Evolutionary conservation across 345 rosid species (phyloP).

Genomic region (Capsella bursapastoris): DNA sequence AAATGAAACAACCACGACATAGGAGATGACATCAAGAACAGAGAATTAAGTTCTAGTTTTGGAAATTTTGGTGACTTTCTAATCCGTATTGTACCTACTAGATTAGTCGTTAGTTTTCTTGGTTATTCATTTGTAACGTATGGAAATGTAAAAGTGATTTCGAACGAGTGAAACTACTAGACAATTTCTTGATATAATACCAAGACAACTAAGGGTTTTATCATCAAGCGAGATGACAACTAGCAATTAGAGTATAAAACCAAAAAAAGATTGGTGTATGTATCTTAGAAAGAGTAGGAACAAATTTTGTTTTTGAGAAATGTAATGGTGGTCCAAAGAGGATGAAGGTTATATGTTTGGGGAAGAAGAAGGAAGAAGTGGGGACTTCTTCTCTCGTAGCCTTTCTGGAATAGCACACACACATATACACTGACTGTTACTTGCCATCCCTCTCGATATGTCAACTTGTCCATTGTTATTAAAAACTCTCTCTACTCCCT

Average conservation of each 20-base stretch:
- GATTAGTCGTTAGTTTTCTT: not conserved
- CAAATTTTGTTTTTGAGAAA: not conserved
- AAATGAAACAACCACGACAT: constrained; percentile 18
- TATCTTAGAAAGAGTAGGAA: not conserved
- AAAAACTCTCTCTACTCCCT: not conserved
- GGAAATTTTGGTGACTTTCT: not conserved
- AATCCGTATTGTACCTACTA: not conserved
- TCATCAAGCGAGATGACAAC: constrained; percentile 21
- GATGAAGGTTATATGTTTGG: constrained; percentile 9
- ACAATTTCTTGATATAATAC: not conserved
- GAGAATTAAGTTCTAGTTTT: not conserved
- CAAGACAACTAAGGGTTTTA: not conserved
- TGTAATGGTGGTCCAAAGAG: constrained; percentile 29
- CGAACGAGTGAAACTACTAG: too few species aligned
- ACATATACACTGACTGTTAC: constrained; percentile 5
- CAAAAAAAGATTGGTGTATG: not conserved
- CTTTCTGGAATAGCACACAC: constrained; percentile 26
- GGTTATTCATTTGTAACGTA: not conserved
- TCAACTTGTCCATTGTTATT: constrained; percentile 30
- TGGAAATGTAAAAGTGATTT: too few species aligned
- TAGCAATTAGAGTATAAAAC: not conserved
- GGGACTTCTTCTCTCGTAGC: constrained; percentile 26
- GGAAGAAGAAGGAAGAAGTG: constrained; percentile 34
- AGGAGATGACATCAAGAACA: not conserved
- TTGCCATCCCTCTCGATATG: constrained; percentile 32